These are phyloP conservation scores for Trametes cinnabarina DNA, from an alignment of 768 basidiomycete species.

Conservation along the genomic window DNA sequence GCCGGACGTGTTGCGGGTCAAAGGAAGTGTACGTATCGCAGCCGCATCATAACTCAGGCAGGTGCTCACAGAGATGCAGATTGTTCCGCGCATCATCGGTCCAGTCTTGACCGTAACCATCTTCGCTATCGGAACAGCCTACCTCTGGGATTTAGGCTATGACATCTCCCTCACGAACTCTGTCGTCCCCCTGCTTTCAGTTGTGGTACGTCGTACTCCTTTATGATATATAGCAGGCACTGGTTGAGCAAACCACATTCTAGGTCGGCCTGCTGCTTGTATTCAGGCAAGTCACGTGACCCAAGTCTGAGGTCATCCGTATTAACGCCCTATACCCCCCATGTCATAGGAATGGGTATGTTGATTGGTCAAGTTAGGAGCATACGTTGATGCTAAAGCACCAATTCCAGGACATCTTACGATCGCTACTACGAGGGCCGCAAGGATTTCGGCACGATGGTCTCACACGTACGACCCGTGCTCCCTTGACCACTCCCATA, in stretches of 20 bases:
- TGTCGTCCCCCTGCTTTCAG: constrained; percentile 83
- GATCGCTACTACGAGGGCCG: constrained; percentile 89
- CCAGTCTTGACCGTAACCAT: constrained; percentile 84
- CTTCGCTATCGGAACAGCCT: constrained; percentile 63
- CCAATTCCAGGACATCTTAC: constrained; percentile 68
- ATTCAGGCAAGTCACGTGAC: constrained; percentile 57
- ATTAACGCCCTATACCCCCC: background rate
- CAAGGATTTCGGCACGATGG: constrained; percentile 73
- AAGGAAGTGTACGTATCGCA: constrained; percentile 66
- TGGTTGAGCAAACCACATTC: background rate
- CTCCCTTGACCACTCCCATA: background rate
- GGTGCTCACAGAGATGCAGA: constrained; percentile 39
- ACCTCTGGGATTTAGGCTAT: constrained; percentile 56
- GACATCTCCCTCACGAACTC: constrained; percentile 71
- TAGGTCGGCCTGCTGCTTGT: constrained; percentile 89
- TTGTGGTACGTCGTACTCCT: constrained; percentile 61
- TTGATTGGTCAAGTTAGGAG: too few species aligned
- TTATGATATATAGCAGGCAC: too few species aligned
- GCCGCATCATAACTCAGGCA: background rate
- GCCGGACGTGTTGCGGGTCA: constrained; percentile 79
- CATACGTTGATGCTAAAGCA: too few species aligned
- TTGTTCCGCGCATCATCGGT: constrained; percentile 68
- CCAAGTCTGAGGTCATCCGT: background rate
- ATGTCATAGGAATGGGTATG: constrained; percentile 74
- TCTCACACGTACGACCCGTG: constrained; percentile 49